Conservation (phyloP, 768 basidiomycete genomes). For the Agaricus sinodeliciosus region DNA sequence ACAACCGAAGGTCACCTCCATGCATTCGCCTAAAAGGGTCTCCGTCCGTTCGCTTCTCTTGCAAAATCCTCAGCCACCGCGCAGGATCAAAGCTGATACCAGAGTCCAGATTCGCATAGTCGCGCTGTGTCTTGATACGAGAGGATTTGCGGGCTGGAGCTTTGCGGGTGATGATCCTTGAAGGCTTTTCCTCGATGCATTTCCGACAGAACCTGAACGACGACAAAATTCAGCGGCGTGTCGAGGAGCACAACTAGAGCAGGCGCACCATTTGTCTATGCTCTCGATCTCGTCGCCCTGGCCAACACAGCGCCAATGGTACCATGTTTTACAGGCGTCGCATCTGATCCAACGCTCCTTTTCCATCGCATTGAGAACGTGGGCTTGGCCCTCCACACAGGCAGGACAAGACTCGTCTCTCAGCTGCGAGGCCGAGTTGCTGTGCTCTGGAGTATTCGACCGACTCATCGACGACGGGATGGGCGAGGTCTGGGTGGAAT, state of each 20-base stretch:
- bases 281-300: conserved; percentile 55
- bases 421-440: not conserved
- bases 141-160: conserved; percentile 76
- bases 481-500: not conserved
- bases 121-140: conserved; percentile 65
- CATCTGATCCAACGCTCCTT: conserved; percentile 82
- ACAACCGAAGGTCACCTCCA: conserved; percentile 56
- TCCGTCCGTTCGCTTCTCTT: conserved; percentile 55
- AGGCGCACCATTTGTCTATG: conserved; percentile 71
- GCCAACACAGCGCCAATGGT: conserved; percentile 77
- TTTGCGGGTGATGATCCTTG: conserved; percentile 65
- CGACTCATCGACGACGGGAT: conserved; percentile 1
- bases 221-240: conserved; percentile 1
- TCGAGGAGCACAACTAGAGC: conserved; percentile 1
- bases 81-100: conserved; percentile 58
- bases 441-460: conserved; percentile 5
- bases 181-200: conserved; percentile 55
- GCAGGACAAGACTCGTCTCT: conserved; percentile 12
- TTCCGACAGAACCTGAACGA: conserved; percentile 62
- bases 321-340: conserved; percentile 78
- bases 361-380: conserved; percentile 24
- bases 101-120: conserved; percentile 72
- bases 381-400: conserved; percentile 9
- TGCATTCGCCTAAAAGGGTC: conserved; percentile 64
- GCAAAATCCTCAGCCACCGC: conserved; percentile 65